Percentiles rank a stretch among this genome's conserved stretches.
These are phyloP conservation scores for Pelargonium myrrhifolium DNA, from an alignment of 441 rosid species.

Conservation along the genomic window DNA sequence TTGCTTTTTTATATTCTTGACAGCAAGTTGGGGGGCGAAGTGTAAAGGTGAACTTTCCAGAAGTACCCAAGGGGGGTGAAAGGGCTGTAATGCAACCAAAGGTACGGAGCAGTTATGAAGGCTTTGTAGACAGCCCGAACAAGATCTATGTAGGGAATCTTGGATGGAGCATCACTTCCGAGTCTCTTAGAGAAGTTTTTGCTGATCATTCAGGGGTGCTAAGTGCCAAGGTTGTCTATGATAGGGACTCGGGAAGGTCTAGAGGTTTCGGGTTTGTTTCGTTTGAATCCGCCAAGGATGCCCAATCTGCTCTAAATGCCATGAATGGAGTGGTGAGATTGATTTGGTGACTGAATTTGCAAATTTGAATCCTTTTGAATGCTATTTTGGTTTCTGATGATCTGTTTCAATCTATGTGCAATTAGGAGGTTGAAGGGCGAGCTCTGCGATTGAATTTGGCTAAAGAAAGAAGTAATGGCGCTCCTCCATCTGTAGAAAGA, in stretches of 20 bases:
- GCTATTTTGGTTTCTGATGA: conserved; percentile 8
- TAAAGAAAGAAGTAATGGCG: conserved; percentile 28
- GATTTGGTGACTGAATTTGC: conserved; percentile 8
- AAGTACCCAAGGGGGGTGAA: conserved; percentile 87
- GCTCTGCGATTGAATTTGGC: conserved; percentile 70
- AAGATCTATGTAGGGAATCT: conserved; percentile 90
- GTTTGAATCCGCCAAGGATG: conserved; percentile 47
- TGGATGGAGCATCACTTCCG: conserved; percentile 69
- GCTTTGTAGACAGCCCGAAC: conserved; percentile 66
- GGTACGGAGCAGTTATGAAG: conserved; percentile 38
- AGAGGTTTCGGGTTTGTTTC: conserved; percentile 79
- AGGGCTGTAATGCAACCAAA: conserved; percentile 55
- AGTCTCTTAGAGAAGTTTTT: conserved; percentile 64
- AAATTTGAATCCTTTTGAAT: conserved; percentile 8
- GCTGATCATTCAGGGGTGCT: conserved; percentile 54
- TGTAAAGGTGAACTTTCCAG: conserved; percentile 77
- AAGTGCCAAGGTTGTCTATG: conserved; percentile 73
- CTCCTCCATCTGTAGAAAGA: conserved; percentile 23
- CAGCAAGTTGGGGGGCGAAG: conserved; percentile 85
- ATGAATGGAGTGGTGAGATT: conserved; percentile 34
- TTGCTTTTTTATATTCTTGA: conserved; percentile 12
- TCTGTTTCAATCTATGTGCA: conserved; percentile 2
- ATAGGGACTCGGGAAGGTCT: conserved; percentile 64
- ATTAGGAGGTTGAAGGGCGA: conserved; percentile 88
- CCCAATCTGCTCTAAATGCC: conserved; percentile 17